Evolutionary conservation across 192 early-diverging fungal species (phyloP), one percentile per base, ranked within the genome.

Genomic region (Gamsiella multidivaricata): DNA sequence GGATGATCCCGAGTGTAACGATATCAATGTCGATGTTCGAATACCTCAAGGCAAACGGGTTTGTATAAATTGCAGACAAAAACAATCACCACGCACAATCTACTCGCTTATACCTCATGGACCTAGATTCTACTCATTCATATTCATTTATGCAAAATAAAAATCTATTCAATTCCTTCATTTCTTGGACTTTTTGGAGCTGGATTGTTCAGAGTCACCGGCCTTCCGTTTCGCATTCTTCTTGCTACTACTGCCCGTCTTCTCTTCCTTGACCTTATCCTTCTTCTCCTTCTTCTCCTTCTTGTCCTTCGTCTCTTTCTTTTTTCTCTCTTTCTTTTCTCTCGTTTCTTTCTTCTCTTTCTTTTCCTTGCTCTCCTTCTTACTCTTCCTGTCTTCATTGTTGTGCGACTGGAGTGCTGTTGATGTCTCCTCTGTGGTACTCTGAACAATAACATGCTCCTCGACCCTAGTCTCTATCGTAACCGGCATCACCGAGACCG

Each of bases 1-100:
- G 91, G 89, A 82, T 87, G 43, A 82, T 88, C 20, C 93, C 93
- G 11, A 87, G 83, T 31, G 85, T 90, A 23, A 84, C 91, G 2
- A 85, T 95, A 39, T 86, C 83, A 31, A 91, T 95, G 88, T 89
- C 91, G 1, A 69, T 88, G 36, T 95, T 88, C 79, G 93, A 95
- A 61, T 65, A 81, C 49, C 50, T 95, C 31, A 94, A 94, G 34
- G 50, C 54, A 26, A 17, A 78, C n/a, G 66, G 53, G 0, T 47
- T 75, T 14, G 47, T 46, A 58, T 72, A 37, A 50, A n/a, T 31
- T 5, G 8, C 10, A 29, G 8, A 49, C 46, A 49, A 8, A 49
- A 20, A 22, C 46, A 56, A 14, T n/a, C n/a, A n/a, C n/a, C n/a
- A n/a, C n/a, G n/a, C n/a, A n/a, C n/a, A n/a, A n/a, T n/a, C n/a